Base-by-base conservation (phyloP, 768 basidiomycete species). In the Chlorophyllum brunneum region DNA sequence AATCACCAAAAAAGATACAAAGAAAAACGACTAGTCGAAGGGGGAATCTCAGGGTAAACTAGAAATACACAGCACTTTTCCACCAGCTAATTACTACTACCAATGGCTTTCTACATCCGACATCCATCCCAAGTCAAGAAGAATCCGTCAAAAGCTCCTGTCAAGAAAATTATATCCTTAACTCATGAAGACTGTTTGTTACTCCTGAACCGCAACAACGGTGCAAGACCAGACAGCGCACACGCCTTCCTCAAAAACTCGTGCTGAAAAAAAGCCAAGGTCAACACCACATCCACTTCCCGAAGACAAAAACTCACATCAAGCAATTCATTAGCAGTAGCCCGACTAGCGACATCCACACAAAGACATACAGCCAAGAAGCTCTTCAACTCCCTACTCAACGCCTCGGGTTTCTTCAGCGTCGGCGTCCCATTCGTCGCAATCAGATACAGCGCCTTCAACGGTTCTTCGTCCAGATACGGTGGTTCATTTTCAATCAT, bases 401-500 rank as follows among this genome's bases (percentile, higher is more conserved):
- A 76, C 46, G 83, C 80, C 67, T 98, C 95, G 0, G 97, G 94
- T 62, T 89, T 92, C 81, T 98, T 98, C 65, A 99, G 66, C 54
- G 97, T 98, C 50, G 97, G 97, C 15, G 97, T 98, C 10, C 97
- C 97, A 63, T 98, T 98, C 37, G 95, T 99, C 30, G 95, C 97
- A 61, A 98, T 97, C 55, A 97, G 71, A 68, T 98, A 97, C 40
- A 98, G 70, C 16, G 95, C 94, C 72, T 95, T 92, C 54, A 95
- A 74, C 0, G 94, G 94, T 61, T 98, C 94, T 65, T 98, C 94
- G 58, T 95, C 92, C 34, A 98, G 75, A 66, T 97, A 95, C 5
- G 94, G 94, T 2, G 94, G 94, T 68, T 97, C 94, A 62, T 92
- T 94, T 68, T 98, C 94, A 57, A 98, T 95, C 95, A 98, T 98